Evolutionary conservation across 495 filamentous ascomycete genomes (phyloP).

Genomic region (Aspergillus coremiiformis): DNA sequence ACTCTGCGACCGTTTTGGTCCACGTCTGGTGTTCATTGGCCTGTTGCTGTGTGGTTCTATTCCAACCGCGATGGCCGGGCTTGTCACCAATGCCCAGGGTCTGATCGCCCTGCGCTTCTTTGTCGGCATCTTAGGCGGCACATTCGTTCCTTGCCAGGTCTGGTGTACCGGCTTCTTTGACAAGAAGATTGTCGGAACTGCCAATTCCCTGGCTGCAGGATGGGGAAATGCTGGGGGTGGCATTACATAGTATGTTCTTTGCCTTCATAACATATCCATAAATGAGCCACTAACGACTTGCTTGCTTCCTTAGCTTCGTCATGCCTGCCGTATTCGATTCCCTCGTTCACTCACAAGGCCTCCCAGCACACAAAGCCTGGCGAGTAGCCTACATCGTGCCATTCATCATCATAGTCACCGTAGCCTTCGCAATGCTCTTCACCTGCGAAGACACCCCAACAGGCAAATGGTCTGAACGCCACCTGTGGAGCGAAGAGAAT

Average conservation of each 20-base stretch:
- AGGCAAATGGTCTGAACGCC: conserved; percentile 73
- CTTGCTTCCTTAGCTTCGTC: conserved; percentile 56
- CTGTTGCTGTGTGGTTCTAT: conserved; percentile 69
- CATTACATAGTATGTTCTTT: conserved; percentile 50
- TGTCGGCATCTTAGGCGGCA: conserved; percentile 83
- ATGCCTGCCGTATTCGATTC: conserved; percentile 91
- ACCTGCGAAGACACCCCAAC: conserved; percentile 79
- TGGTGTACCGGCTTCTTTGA: conserved; percentile 96
- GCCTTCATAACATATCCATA: background rate
- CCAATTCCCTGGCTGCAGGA: conserved; percentile 80
- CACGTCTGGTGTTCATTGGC: conserved; percentile 71
- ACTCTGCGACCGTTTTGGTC: conserved; percentile 77
- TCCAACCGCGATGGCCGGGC: conserved; percentile 76
- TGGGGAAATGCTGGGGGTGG: conserved; percentile 89
- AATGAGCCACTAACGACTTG: background rate
- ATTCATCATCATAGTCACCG: conserved; percentile 61
- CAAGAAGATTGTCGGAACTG: conserved; percentile 87
- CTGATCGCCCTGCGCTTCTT: conserved; percentile 82
- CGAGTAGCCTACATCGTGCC: conserved; percentile 78
- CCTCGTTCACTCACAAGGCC: conserved; percentile 51
- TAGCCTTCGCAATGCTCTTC: conserved; percentile 62
- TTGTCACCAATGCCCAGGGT: conserved; percentile 60
- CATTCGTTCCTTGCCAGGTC: conserved; percentile 92
- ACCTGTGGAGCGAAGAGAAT: conserved; percentile 33
- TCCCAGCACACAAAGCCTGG: conserved; percentile 67